phyloP scores from a whole-genome alignment of 768 basidiomycete species.

The Tulasnella sp. region DNA sequence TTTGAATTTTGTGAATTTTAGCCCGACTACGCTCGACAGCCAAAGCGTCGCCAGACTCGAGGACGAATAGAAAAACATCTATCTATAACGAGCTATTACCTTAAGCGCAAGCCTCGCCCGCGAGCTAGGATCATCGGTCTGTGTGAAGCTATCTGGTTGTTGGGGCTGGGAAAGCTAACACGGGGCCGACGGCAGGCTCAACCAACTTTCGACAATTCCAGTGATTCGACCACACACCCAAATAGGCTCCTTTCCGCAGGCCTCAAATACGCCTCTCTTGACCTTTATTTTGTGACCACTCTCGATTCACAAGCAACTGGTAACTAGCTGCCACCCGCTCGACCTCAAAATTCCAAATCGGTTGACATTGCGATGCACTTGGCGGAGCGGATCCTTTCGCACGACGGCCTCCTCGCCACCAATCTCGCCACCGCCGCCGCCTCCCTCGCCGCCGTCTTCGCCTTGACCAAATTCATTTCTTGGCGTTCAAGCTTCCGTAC shows the following conservation, averaged over 20 bases:
- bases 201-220: background rate
- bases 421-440: background rate
- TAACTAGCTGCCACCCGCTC: background rate
- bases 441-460: background rate
- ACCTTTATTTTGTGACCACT: background rate
- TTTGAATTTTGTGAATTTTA: too few relatives aligned
- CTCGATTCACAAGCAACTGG: background rate
- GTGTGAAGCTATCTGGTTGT: background rate
- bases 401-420: background rate
- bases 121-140: background rate
- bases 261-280: background rate
- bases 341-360: background rate
- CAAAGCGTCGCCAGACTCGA: background rate
- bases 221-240: background rate
- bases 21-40: background rate
- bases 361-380: slow-evolving; percentile 6
- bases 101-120: background rate
- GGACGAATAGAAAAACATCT: too few relatives aligned
- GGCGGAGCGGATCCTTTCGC: background rate
- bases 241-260: background rate
- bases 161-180: background rate
- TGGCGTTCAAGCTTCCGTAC: background rate
- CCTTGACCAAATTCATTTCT: background rate
- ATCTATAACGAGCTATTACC: background rate
- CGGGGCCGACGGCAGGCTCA: background rate